Conservation (phyloP, 2,329 filamentous ascomycete species). For the Pestalotiopsis sp. region DNA sequence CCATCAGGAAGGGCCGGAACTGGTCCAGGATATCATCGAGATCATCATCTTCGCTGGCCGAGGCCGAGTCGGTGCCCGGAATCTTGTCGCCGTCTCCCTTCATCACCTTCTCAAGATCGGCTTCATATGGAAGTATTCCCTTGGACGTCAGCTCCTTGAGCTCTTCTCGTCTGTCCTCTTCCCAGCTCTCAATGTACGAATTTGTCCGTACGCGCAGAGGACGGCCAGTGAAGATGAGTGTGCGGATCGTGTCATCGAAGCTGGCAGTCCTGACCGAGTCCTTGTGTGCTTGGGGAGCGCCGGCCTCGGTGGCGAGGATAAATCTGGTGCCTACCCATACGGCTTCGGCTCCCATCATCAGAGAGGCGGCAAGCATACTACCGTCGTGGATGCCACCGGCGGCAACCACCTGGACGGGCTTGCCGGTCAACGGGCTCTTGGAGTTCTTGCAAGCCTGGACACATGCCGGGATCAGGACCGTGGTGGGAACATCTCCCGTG, state of each 20-base stretch:
- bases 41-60: constrained; percentile 66
- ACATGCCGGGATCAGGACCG: constrained; percentile 89
- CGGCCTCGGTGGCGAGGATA: constrained; percentile 90
- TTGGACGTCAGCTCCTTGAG: constrained; percentile 90
- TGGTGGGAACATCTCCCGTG: constrained; percentile 91
- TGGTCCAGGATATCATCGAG: constrained; percentile 90
- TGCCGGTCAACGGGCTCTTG: constrained; percentile 85
- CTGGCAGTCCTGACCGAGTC: constrained; percentile 89
- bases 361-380: constrained; percentile 81
- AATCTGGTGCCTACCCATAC: constrained; percentile 99
- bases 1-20: constrained; percentile 62
- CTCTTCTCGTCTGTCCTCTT: constrained; percentile 85
- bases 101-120: constrained; percentile 84
- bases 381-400: constrained; percentile 95
- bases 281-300: constrained; percentile 91
- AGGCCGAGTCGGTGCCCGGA: constrained; percentile 47
- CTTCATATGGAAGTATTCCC: constrained; percentile 91
- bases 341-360: constrained; percentile 89
- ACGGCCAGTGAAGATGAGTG: constrained; percentile 97
- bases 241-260: constrained; percentile 95
- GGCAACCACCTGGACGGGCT: constrained; percentile 87
- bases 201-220: constrained; percentile 93
- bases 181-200: constrained; percentile 94
- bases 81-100: constrained; percentile 49
- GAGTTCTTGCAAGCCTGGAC: constrained; percentile 78